Conservation (phyloP, 768 basidiomycete species). For the Mycena kentingensis region DNA sequence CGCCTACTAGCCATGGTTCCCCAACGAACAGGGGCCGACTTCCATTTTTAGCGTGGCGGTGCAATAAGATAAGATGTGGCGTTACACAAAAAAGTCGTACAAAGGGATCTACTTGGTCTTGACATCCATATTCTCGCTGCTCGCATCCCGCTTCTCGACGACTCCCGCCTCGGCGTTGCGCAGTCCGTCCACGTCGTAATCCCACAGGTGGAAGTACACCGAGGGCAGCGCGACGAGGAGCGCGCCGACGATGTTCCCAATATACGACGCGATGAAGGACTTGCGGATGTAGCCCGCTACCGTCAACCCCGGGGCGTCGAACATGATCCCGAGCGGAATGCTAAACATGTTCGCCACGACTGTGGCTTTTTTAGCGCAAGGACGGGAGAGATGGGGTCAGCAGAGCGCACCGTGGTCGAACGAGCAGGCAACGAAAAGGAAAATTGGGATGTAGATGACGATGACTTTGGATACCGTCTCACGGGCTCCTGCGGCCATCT, state of each 20-base stretch:
- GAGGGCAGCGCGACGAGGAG: conserved; percentile 66
- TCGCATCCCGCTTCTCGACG: conserved; percentile 15
- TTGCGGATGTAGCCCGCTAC: conserved; percentile 64
- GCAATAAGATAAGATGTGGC: too few species aligned
- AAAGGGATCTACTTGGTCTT: conserved; percentile 1
- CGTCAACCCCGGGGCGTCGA: conserved; percentile 57
- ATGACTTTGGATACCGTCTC: conserved; percentile 69
- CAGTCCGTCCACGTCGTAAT: conserved; percentile 46
- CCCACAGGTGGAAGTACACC: conserved; percentile 61
- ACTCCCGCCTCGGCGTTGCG: conserved; percentile 42
- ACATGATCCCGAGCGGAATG: conserved; percentile 69
- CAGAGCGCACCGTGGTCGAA: conserved; percentile 63
- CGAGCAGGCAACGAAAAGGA: conserved; percentile 72
- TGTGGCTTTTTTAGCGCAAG: conserved; percentile 29
- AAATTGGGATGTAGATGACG: conserved; percentile 74
- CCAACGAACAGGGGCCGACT: too few species aligned
- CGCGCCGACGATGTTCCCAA: conserved; percentile 71
- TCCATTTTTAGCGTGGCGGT: too few species aligned
- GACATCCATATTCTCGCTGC: conserved; percentile 8
- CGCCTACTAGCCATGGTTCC: too few species aligned
- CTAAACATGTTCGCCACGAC: conserved; percentile 81
- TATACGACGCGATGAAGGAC: conserved; percentile 66
- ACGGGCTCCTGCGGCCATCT: conserved; percentile 71
- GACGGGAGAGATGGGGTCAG: background rate
- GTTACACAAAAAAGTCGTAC: too few species aligned